A percentile compares a stretch with the other conserved stretches of the same genome.
phyloP scores from a whole-genome alignment of 1,284 basidiomycete species.

The Agaricales sp. region DNA sequence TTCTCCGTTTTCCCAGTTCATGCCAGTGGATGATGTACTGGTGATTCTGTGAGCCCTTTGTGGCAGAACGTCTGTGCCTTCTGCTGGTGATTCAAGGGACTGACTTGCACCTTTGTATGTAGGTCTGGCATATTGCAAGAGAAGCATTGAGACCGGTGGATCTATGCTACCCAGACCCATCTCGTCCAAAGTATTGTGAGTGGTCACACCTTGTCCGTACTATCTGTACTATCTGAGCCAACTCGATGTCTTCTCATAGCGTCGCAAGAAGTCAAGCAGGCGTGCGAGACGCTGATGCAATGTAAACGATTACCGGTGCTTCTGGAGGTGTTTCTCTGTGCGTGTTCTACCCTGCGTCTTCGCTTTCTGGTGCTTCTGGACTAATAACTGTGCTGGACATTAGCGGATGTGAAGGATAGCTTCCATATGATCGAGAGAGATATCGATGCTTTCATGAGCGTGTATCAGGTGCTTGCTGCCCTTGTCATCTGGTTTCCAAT shows the following conservation, averaged over 20 bases:
- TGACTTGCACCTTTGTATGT: slow-evolving; percentile 4
- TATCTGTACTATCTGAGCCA: too few species aligned
- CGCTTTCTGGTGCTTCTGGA: slow-evolving; percentile 5
- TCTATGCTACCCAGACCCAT: neutral
- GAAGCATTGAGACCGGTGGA: neutral
- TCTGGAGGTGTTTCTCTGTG: slow-evolving; percentile 59
- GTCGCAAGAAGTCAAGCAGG: slow-evolving; percentile 33
- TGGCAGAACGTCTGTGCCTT: too few species aligned
- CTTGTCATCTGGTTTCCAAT: slow-evolving; percentile 2
- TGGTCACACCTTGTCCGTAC: too few species aligned
- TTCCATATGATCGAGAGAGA: slow-evolving; percentile 52
- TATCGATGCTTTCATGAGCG: slow-evolving; percentile 42
- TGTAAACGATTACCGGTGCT: slow-evolving; percentile 48
- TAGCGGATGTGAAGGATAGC: slow-evolving; percentile 54
- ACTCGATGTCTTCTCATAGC: slow-evolving; percentile 25
- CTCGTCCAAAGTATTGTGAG: neutral
- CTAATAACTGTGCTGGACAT: slow-evolving; percentile 5
- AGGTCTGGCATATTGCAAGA: slow-evolving; percentile 6
- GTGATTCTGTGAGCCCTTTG: too few species aligned
- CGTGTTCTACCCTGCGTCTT: slow-evolving; percentile 13
- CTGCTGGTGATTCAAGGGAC: too few species aligned
- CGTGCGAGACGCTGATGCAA: slow-evolving; percentile 45
- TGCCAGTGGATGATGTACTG: too few species aligned
- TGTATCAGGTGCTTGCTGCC: slow-evolving; percentile 43
- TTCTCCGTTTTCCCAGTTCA: too few species aligned